phyloP scores from a whole-genome alignment of 2,329 filamentous ascomycete species.

The Cordyceps sp. region DNA sequence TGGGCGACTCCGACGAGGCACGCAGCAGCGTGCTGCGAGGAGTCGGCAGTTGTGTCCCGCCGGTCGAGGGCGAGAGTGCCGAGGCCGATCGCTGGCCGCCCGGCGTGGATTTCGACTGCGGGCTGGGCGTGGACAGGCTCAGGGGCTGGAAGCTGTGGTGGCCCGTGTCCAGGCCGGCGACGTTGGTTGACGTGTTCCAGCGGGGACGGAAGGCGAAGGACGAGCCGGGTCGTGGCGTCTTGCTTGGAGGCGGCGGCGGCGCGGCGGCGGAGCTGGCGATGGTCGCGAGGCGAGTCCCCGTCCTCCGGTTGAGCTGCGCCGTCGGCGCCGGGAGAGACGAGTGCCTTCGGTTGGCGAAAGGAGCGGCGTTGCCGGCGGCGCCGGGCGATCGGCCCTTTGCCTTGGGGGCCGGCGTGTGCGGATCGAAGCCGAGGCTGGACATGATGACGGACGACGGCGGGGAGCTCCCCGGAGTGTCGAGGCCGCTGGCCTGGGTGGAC shows the following conservation, averaged over 20 bases:
- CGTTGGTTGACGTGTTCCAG: slow-evolving; percentile 55
- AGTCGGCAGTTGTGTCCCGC: slow-evolving; percentile 28
- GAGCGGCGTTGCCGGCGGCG: slow-evolving; percentile 26
- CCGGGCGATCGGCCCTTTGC: slow-evolving; percentile 30
- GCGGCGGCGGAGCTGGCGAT: slow-evolving; percentile 33
- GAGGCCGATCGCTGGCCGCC: slow-evolving; percentile 23
- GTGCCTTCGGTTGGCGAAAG: slow-evolving; percentile 27
- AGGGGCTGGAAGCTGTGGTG: slow-evolving; percentile 48
- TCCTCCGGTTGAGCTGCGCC: slow-evolving; percentile 22
- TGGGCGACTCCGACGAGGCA: slow-evolving; percentile 29
- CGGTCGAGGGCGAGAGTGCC: slow-evolving; percentile 23
- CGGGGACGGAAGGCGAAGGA: slow-evolving; percentile 42
- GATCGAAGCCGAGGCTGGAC: slow-evolving; percentile 34
- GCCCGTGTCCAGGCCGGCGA: slow-evolving; percentile 38
- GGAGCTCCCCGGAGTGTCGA: slow-evolving; percentile 55
- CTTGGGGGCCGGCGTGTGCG: slow-evolving; percentile 26
- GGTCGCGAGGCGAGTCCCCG: slow-evolving; percentile 26
- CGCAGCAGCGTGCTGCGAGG: slow-evolving; percentile 30
- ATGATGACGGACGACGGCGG: slow-evolving; percentile 46
- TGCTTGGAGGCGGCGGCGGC: slow-evolving; percentile 20
- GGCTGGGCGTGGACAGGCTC: slow-evolving; percentile 40
- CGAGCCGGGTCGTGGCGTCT: slow-evolving; percentile 25
- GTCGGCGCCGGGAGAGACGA: slow-evolving; percentile 30
- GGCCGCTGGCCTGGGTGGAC: slow-evolving; percentile 50
- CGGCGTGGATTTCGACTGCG: slow-evolving; percentile 30